Evolutionary conservation across 768 basidiomycete species (phyloP).

Genomic region (Coprinopsis sp.): DNA sequence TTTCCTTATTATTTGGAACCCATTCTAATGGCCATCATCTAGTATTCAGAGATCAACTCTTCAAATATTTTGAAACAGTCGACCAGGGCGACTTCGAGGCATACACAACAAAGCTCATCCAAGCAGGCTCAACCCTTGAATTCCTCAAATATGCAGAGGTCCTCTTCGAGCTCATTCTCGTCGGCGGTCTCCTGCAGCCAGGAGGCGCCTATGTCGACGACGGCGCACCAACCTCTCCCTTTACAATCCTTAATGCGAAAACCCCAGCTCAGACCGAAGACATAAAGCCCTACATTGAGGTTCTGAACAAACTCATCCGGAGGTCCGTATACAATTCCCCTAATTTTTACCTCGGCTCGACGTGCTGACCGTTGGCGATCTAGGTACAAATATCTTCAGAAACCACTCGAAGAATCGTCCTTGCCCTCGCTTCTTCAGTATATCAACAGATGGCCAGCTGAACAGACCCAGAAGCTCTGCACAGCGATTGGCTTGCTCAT

Average conservation of each 20-base stretch:
- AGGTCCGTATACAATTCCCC: slow-evolving; percentile 43
- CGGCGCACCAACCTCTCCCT: slow-evolving; percentile 78
- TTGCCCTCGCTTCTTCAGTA: slow-evolving; percentile 86
- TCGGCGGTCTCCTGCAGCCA: slow-evolving; percentile 94
- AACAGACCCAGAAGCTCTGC: slow-evolving; percentile 79
- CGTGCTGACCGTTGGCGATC: slow-evolving; percentile 4
- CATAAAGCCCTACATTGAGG: slow-evolving; percentile 90
- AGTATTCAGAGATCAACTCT: slow-evolving; percentile 94
- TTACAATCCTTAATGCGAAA: slow-evolving; percentile 81
- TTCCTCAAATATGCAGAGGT: slow-evolving; percentile 95
- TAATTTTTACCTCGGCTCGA: slow-evolving; percentile 9
- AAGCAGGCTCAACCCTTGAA: slow-evolving; percentile 91
- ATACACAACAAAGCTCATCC: slow-evolving; percentile 77
- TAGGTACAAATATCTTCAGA: slow-evolving; percentile 99
- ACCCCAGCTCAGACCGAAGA: slow-evolving; percentile 77
- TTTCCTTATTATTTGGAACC: background rate
- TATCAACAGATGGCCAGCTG: slow-evolving; percentile 75
- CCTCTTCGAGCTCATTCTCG: slow-evolving; percentile 93
- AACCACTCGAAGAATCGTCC: slow-evolving; percentile 83
- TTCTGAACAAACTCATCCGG: slow-evolving; percentile 92
- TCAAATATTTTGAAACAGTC: slow-evolving; percentile 85
- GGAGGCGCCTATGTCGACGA: slow-evolving; percentile 91
- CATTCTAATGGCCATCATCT: slow-evolving; percentile 4
- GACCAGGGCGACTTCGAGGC: slow-evolving; percentile 77
- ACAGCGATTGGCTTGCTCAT: slow-evolving; percentile 78